Conservation (phyloP, 495 filamentous ascomycete species). For the Aspergillus biplanus region DNA sequence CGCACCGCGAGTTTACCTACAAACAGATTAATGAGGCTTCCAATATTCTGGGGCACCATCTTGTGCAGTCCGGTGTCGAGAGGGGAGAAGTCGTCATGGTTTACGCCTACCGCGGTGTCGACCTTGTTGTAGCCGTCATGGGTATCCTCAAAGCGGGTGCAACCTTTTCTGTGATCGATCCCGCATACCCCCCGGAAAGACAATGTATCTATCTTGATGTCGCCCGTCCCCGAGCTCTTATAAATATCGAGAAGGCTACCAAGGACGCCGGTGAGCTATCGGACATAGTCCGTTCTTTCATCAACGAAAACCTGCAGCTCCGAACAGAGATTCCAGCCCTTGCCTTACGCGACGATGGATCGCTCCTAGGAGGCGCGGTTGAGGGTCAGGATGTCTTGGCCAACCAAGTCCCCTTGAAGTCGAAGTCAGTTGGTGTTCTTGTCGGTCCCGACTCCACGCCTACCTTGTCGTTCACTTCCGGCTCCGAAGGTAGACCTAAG, state of each 20-base stretch:
- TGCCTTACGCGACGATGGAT: slow-evolving; percentile 73
- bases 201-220: slow-evolving; percentile 94
- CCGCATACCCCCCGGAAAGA: slow-evolving; percentile 82
- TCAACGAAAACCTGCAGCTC: slow-evolving; percentile 72
- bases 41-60: slow-evolving; percentile 77
- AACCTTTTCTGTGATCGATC: slow-evolving; percentile 73
- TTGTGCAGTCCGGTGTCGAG: slow-evolving; percentile 71
- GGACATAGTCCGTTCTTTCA: slow-evolving; percentile 70
- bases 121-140: slow-evolving; percentile 56
- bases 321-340: slow-evolving; percentile 79
- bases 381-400: slow-evolving; percentile 70
- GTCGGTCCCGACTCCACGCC: slow-evolving; percentile 91
- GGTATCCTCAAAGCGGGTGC: slow-evolving; percentile 58
- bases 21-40: slow-evolving; percentile 84
- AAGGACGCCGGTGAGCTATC: slow-evolving; percentile 73
- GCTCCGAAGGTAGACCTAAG: slow-evolving; percentile 83
- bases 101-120: slow-evolving; percentile 74
- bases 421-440: slow-evolving; percentile 66
- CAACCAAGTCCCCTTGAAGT: slow-evolving; percentile 53
- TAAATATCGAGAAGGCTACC: slow-evolving; percentile 80
- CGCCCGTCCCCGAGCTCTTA: slow-evolving; percentile 75
- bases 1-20: slow-evolving; percentile 79
- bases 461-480: slow-evolving; percentile 83
- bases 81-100: slow-evolving; percentile 93
- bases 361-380: slow-evolving; percentile 66